Conservation (phyloP, 2,329 filamentous ascomycete genomes). For the Hypoxylon sp. region DNA sequence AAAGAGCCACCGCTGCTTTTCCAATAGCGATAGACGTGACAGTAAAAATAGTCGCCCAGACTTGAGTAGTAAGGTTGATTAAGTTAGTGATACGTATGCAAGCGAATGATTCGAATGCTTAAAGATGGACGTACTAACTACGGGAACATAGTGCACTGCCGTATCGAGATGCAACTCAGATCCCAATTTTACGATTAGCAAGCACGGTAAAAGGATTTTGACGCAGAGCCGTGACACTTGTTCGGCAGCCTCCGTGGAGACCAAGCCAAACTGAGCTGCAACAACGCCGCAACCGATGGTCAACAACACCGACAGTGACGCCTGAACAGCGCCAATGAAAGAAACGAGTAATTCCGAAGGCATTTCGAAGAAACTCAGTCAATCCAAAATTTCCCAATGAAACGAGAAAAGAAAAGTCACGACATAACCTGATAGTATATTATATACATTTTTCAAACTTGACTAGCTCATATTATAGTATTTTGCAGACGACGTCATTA, state of each 20-base stretch:
- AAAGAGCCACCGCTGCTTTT: constrained; percentile 33
- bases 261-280: constrained; percentile 46
- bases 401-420: constrained; percentile 4
- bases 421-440: background rate
- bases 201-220: constrained; percentile 51
- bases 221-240: constrained; percentile 53
- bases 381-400: constrained; percentile 1
- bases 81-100: constrained; percentile 11
- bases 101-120: background rate
- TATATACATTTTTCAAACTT: constrained; percentile 11
- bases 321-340: constrained; percentile 53
- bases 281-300: constrained; percentile 50
- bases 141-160: constrained; percentile 46
- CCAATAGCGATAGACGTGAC: constrained; percentile 48
- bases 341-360: constrained; percentile 44
- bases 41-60: constrained; percentile 52
- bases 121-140: constrained; percentile 43
- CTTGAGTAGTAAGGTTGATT: constrained; percentile 14
- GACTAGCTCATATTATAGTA: constrained; percentile 1
- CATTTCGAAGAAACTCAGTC: constrained; percentile 25
- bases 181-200: constrained; percentile 52
- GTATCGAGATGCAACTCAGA: constrained; percentile 48
- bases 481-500: constrained; percentile 36
- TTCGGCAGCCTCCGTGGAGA: constrained; percentile 46
- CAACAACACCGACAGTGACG: constrained; percentile 52